Conservation (phyloP, 495 filamentous ascomycete species). For the Emericellopsis terricola region DNA sequence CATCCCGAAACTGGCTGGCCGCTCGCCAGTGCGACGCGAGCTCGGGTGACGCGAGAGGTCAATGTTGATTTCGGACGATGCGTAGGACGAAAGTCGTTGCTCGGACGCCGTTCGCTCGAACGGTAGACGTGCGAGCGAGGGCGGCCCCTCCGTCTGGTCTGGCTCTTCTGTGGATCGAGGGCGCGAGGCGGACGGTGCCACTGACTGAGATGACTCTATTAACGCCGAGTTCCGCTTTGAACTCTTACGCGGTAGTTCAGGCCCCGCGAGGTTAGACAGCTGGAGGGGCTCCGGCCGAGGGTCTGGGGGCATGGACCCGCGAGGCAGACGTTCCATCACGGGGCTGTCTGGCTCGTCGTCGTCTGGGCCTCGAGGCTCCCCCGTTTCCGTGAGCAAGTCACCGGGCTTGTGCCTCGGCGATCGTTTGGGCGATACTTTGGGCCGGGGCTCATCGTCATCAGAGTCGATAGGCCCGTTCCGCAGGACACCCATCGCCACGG, state of each 20-base stretch:
- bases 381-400: conserved; percentile 26
- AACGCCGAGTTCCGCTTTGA: conserved; percentile 33
- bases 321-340: conserved; percentile 39
- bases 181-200: no score
- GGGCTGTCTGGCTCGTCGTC: conserved; percentile 6
- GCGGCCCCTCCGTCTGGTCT: conserved; percentile 9
- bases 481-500: conserved; percentile 36
- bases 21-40: no score
- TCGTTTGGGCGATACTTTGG: no score
- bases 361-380: conserved; percentile 19
- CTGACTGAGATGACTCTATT: no score
- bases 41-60: conserved; percentile 10
- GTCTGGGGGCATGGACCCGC: conserved; percentile 40
- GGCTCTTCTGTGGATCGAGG: conserved; percentile 2
- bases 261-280: conserved; percentile 15
- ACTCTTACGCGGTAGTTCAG: conserved; percentile 40
- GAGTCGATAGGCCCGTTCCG: conserved; percentile 39
- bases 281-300: conserved; percentile 41
- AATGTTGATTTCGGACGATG: conserved; percentile 20
- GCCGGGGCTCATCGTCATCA: conserved; percentile 30
- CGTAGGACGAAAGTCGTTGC: conserved; percentile 29
- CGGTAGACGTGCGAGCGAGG: conserved; percentile 32
- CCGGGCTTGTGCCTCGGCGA: conserved; percentile 9
- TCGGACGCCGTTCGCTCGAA: conserved; percentile 40
- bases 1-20: conserved; percentile 39